Base-by-base conservation (phyloP, 768 basidiomycete species). In the Nevesoporus exiguus region DNA sequence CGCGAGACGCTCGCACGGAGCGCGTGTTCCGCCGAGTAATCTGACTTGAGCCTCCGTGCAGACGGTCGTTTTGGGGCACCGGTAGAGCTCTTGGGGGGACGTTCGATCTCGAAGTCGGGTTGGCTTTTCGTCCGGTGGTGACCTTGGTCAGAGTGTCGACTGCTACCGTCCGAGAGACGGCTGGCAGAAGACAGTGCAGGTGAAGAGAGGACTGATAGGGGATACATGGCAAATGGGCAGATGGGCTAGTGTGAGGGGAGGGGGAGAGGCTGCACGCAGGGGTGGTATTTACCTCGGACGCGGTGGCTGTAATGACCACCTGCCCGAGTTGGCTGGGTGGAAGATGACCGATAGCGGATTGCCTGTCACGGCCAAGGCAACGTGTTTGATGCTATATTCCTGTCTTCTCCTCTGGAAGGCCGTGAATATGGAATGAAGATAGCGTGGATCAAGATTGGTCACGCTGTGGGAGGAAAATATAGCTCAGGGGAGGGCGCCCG, bases 51-150 rank as follows among this genome's bases (percentile, higher is more conserved):
- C 54, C 70, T 56, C n/a, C 71, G 68, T 48, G 50, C 34, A 14
- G 57, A 59, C 11, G 73, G 73, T 49, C 72, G 69, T 57, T 71
- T 71, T 7, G 73, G 60, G 37, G 62, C 55, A 13, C 27, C 43
- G 43, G 47, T 54, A 27, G 75, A 62, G 69, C 68, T 59, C 71
- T 77, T 69, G 31, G 72, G 68, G 14, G 73, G 70, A 52, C 76
- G 79, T 68, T 89, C 88, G 60, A 90, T 79, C 70, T 88, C 84
- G 62, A 90, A 89, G 37, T 83, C 82, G 11, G 77, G 66, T 25
- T 73, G 61, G 52, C 77, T 78, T 17, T 76, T 72, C 10, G 75
- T 74, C 36, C 77, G 73, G 27, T 75, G 67, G 29, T 75, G 67
- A 24, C 58, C 47, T 7, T 48, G 50, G 56, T 71, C 69, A 52